Evolutionary conservation across 2,329 filamentous ascomycete species (phyloP).

Genomic region (Aspergillus thermomutatus): DNA sequence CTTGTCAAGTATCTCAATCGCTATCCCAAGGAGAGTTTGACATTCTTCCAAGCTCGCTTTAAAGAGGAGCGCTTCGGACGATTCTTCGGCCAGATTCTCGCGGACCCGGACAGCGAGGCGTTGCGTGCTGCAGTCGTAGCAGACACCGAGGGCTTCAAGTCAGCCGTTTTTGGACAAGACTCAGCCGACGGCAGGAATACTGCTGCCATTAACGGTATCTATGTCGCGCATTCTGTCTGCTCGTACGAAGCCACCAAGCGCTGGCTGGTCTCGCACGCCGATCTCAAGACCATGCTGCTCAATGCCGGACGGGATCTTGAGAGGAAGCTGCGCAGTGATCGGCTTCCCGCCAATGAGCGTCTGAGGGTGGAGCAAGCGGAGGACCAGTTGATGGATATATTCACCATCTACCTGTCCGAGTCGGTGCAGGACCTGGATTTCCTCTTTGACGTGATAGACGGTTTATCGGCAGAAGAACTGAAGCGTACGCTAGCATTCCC

Average conservation of each 20-base stretch:
- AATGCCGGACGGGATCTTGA: constrained; percentile 75
- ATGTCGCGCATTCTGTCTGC: constrained; percentile 76
- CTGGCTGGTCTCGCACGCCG: constrained; percentile 61
- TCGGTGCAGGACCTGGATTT: constrained; percentile 75
- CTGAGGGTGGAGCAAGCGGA: constrained; percentile 84
- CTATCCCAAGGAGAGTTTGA: constrained; percentile 85
- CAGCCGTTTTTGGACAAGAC: constrained; percentile 61
- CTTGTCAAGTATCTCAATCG: constrained; percentile 91
- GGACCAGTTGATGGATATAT: constrained; percentile 80
- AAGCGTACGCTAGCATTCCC: constrained; percentile 72
- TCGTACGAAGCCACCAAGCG: constrained; percentile 60
- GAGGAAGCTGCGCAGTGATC: constrained; percentile 66
- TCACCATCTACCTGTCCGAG: constrained; percentile 74
- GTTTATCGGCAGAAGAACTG: constrained; percentile 77
- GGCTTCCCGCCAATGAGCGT: constrained; percentile 67
- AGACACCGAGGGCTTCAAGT: constrained; percentile 69
- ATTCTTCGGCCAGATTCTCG: constrained; percentile 83
- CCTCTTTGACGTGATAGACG: constrained; percentile 79
- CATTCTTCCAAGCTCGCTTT: constrained; percentile 72
- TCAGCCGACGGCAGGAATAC: constrained; percentile 67
- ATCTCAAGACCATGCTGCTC: constrained; percentile 58
- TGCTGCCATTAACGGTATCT: constrained; percentile 81
- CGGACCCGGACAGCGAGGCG: constrained; percentile 68
- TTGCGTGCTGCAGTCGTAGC: constrained; percentile 71
- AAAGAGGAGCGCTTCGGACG: constrained; percentile 85